phyloP scores from a whole-genome alignment of 345 rosid species.

The Salix arbutifolia region DNA sequence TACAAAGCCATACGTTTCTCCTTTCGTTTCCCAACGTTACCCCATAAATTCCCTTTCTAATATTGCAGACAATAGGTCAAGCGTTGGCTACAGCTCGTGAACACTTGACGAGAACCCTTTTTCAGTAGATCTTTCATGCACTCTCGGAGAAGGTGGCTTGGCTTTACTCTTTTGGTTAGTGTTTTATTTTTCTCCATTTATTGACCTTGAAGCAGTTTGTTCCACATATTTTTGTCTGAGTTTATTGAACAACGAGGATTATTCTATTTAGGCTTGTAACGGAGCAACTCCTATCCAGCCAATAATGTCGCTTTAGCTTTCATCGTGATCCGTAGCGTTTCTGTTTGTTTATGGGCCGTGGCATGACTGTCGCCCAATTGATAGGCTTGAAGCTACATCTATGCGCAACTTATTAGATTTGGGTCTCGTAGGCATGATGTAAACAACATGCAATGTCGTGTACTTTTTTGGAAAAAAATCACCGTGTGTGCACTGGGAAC shows the following conservation, averaged over 20 bases:
- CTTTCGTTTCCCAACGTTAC: not conserved
- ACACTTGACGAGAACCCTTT: conserved; percentile 64
- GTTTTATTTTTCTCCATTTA: not conserved
- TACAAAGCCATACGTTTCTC: not conserved
- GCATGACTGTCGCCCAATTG: not conserved
- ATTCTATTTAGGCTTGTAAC: conserved; percentile 2
- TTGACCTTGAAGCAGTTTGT: not conserved
- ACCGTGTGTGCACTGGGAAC: not conserved
- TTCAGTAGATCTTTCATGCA: conserved; percentile 14
- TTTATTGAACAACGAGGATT: not conserved
- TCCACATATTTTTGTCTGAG: not conserved
- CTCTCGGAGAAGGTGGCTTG: not conserved
- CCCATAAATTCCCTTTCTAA: not conserved
- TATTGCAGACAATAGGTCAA: conserved; percentile 54
- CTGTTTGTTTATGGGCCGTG: not conserved
- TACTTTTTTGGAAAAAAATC: too few relatives aligned
- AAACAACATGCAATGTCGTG: not conserved
- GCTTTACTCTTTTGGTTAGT: not conserved
- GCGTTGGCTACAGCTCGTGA: conserved; percentile 66
- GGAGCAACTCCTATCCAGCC: not conserved
- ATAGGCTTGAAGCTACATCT: not conserved
- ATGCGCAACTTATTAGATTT: not conserved
- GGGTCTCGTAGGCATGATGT: not conserved
- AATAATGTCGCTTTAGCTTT: not conserved
- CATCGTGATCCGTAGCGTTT: not conserved